These are phyloP conservation scores for Fusarium equiseti DNA, from an alignment of 2,329 filamentous ascomycete genomes.

Conservation along the genomic window DNA sequence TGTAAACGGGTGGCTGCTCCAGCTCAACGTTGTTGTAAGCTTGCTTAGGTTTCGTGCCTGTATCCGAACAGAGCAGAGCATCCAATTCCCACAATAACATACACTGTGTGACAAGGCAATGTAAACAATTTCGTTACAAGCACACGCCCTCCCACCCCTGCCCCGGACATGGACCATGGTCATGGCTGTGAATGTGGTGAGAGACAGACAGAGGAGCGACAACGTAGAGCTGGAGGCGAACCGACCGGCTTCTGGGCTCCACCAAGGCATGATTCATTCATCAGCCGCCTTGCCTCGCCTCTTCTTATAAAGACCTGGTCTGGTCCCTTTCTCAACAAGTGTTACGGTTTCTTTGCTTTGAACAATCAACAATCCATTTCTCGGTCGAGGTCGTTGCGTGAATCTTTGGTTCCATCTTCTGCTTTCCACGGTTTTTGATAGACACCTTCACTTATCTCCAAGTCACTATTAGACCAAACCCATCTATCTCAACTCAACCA, in stretches of 20 bases:
- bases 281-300: conserved; percentile 43
- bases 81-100: conserved; percentile 20
- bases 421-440: conserved; percentile 26
- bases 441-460: conserved; percentile 31
- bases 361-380: conserved; percentile 23
- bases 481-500: conserved; percentile 3
- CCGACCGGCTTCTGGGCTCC: conserved; percentile 43
- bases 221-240: conserved; percentile 44
- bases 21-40: conserved; percentile 27
- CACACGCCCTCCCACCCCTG: conserved; percentile 31
- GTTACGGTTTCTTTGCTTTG: conserved; percentile 9
- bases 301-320: conserved; percentile 44
- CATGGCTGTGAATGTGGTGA: conserved; percentile 32
- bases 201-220: conserved; percentile 11
- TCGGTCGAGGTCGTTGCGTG: conserved; percentile 36
- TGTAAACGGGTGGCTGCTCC: conserved; percentile 16
- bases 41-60: conserved; percentile 27
- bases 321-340: conserved; percentile 16
- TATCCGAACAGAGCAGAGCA: conserved; percentile 5
- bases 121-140: conserved; percentile 26
- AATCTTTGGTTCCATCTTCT: conserved; percentile 30
- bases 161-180: conserved; percentile 14
- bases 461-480: conserved; percentile 4
- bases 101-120: conserved; percentile 37
- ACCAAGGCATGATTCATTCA: conserved; percentile 50